Base-by-base conservation (phyloP, 2,329 filamentous ascomycete species). In the Teratosphaeria viscida region DNA sequence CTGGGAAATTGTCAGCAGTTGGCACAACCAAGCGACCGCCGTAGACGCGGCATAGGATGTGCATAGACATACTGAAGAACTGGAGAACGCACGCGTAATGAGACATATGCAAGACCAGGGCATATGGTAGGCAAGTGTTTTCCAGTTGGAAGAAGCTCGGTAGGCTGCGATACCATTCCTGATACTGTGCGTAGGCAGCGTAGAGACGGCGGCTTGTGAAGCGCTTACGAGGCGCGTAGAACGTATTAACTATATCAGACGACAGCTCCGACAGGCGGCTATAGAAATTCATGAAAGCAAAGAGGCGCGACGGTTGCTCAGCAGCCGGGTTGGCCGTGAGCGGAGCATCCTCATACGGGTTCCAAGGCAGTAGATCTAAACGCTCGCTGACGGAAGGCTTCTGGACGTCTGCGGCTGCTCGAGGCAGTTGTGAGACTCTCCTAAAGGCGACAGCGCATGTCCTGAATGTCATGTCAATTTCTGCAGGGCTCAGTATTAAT, bases 201-300 rank as follows among this genome's bases (percentile, higher is more conserved):
- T 89, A 75, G 1, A 90, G 75, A 47, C 83, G 82, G 47, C 81
- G 79, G 63, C 84, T 85, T 0, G 83, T 87, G 53, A 90, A 77
- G 5, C 82, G 82, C 59, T 81, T 80, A 14, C 82, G 84, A 0
- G 88, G 87, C 3, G 87, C 85, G 68, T 89, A 87, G n/a, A 90
- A 80, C 47, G 87, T 81, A 68, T 86, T 87, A 23, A 89, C 77
- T 34, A 85, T 86, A 65, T 87, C 82, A 69, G 89, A 88, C 1
- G 89, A 84, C 1, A 90, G 81, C 72, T 90, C 86, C 62, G 85
- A 89, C 56, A 91, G 79, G 67, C 86, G 84, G 67, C 85, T 87
- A 65, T 89, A 86, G 64, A 85, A 71, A 32, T 77, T 73, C 12
- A 76, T 67, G 63, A 77, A 76, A 62, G 68, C 60, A 60, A 67